phyloP scores from a whole-genome alignment of 371 early-diverging fungal genomes.

The Synchytrium microbalum region DNA sequence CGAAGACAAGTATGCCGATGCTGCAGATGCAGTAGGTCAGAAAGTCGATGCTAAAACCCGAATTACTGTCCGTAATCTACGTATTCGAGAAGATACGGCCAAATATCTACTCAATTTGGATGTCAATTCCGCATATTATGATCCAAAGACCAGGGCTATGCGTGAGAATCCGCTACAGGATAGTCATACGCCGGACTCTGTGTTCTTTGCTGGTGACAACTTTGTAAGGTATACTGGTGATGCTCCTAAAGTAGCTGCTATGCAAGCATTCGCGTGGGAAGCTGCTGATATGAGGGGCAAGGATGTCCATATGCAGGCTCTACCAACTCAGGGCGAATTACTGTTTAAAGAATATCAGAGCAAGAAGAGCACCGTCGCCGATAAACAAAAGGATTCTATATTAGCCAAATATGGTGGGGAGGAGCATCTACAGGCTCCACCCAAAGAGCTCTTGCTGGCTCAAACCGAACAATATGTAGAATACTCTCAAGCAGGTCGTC shows the following conservation, averaged over 20 bases:
- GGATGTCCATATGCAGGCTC: slow-evolving; percentile 77
- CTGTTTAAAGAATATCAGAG: slow-evolving; percentile 75
- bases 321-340: slow-evolving; percentile 89
- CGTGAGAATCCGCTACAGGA: slow-evolving; percentile 85
- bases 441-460: slow-evolving; percentile 75
- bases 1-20: slow-evolving; percentile 88
- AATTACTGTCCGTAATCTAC: slow-evolving; percentile 90
- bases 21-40: slow-evolving; percentile 82
- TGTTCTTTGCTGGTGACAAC: slow-evolving; percentile 75
- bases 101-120: slow-evolving; percentile 94
- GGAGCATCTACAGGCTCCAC: slow-evolving; percentile 83
- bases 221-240: slow-evolving; percentile 85
- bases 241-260: slow-evolving; percentile 63
- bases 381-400: slow-evolving; percentile 62
- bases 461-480: slow-evolving; percentile 93
- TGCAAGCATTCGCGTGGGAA: slow-evolving; percentile 91
- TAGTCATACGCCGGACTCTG: slow-evolving; percentile 39
- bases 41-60: slow-evolving; percentile 84
- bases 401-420: slow-evolving; percentile 89
- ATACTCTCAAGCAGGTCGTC: slow-evolving; percentile 86
- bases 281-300: slow-evolving; percentile 70
- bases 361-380: slow-evolving; percentile 72
- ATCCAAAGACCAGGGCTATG: slow-evolving; percentile 98
- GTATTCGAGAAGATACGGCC: slow-evolving; percentile 98
- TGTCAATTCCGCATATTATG: slow-evolving; percentile 92